These are phyloP conservation scores for Brassica hybrid DNA, from an alignment of 441 rosid species.

Conservation along the genomic window DNA sequence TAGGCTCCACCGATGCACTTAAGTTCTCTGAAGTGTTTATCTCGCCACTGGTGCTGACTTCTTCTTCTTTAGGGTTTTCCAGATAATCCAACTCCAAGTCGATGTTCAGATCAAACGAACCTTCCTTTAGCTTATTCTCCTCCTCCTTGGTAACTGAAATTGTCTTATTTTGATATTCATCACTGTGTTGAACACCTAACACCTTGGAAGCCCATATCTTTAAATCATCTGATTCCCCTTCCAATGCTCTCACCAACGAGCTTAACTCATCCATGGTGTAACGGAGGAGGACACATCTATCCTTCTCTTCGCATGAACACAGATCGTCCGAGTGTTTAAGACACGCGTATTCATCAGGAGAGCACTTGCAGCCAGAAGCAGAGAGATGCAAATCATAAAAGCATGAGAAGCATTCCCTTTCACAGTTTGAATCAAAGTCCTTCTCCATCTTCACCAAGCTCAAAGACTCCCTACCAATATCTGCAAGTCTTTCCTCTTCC, in stretches of 20 bases:
- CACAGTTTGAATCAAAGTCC: conserved; percentile 61
- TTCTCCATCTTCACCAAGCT: conserved; percentile 62
- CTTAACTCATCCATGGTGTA: conserved; percentile 67
- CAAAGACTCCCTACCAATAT: conserved; percentile 49
- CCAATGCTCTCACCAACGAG: conserved; percentile 68
- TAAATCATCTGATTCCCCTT: conserved; percentile 64
- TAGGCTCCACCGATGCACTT: conserved; percentile 54
- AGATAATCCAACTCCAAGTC: conserved; percentile 46
- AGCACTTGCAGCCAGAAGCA: conserved; percentile 86
- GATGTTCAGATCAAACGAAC: conserved; percentile 60
- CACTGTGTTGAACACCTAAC: conserved; percentile 26
- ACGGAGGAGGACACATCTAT: conserved; percentile 56
- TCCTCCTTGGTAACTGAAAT: conserved; percentile 18
- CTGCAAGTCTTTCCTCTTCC: conserved; percentile 63
- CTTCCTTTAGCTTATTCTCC: conserved; percentile 39
- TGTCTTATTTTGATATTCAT: conserved; percentile 25
- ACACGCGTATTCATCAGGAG: conserved; percentile 71
- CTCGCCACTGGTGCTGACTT: conserved; percentile 45
- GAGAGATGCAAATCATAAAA: conserved; percentile 84
- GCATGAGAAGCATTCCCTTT: conserved; percentile 85
- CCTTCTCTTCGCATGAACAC: conserved; percentile 66
- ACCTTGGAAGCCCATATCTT: conserved; percentile 52
- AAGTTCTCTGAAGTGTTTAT: conserved; percentile 37
- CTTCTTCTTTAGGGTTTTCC: conserved; percentile 46
- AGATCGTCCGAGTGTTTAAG: conserved; percentile 68